Base-by-base conservation (phyloP, 106 monocot genomes). In the Narthecium ossifragum region DNA sequence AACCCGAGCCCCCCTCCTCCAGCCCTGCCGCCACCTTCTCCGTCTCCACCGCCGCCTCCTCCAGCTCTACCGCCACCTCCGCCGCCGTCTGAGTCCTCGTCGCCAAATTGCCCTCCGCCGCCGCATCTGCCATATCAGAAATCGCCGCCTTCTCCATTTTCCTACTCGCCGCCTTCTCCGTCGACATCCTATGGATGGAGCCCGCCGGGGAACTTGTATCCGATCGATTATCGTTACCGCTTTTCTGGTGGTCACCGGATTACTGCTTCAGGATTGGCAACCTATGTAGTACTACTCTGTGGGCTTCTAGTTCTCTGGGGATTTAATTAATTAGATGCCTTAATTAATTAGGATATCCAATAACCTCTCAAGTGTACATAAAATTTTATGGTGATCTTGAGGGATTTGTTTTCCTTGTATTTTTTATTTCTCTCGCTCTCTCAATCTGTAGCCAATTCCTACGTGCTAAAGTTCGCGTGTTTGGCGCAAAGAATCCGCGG, bases 21-120 rank as follows among this genome's bases (percentile, higher is more conserved):
- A n/a, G n/a, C n/a, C n/a, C n/a, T 13, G 14, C 55, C 40, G 13
- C 59, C 59, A 40, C 26, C 59, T 40, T 34, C 39, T 25, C 59
- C 59, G 26, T 40, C 59, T 0, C 26, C 59, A 15, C 26, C 59
- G 27, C 26, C 38, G 14, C 26, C 59, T 13, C 39, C 26, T 26
- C 26, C 38, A 26, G 13, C 59, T 13, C 39, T 17, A 14, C 59
- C 34, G 3, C 39, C 26, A 15, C 59, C 59, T 0, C 36, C 37
- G 0, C 11, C 40, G 26, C 8, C 14, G 14, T 36, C 11, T 22
- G 8, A 1, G 1, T 40, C 59, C 4, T 14, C 39, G 26, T 17
- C 59, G 26, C 59, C 59, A 6, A 26, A 40, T 8, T 55, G 55
- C 27, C 52, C 52, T 3, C 52, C 52, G 3, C 52, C 52, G 8